Percentiles rank a stretch among this genome's conserved stretches.
Conservation (phyloP, 148 eudicot species). For the Chenopodium album region DNA sequence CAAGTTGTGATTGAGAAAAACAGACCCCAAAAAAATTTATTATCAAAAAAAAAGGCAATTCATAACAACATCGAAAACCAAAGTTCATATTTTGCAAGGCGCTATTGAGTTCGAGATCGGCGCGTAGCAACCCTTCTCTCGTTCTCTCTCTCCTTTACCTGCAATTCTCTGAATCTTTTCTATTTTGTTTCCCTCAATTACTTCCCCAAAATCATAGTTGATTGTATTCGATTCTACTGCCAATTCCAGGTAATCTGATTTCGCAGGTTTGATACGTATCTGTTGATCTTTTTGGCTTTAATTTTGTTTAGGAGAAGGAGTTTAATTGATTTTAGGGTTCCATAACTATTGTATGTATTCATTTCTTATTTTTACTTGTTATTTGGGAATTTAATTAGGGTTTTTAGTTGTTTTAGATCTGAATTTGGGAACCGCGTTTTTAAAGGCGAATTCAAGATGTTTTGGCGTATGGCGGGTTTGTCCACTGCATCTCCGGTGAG, state of each 20-base stretch:
- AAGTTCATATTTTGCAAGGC: not conserved
- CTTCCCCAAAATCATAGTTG: not conserved
- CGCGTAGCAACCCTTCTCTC: constrained; percentile 6
- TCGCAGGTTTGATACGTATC: not conserved
- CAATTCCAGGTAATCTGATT: not conserved
- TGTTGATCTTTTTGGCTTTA: not conserved
- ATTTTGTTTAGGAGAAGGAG: not conserved
- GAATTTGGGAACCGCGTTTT: constrained; percentile 12
- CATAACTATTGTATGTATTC: not conserved
- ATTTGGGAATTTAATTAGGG: constrained; percentile 7
- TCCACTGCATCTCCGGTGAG: constrained; percentile 91
- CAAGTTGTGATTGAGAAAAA: not conserved
- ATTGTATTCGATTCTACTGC: constrained; percentile 1
- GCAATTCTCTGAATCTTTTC: not conserved
- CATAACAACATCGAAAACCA: not conserved
- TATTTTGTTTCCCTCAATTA: no score
- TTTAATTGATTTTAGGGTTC: not conserved
- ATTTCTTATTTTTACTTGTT: not conserved
- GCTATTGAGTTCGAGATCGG: constrained; percentile 11
- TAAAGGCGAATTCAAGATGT: constrained; percentile 46
- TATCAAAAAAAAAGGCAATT: not conserved
- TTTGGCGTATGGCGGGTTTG: constrained; percentile 95
- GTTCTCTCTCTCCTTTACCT: not conserved
- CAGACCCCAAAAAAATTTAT: not conserved
- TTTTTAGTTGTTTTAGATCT: constrained; percentile 36